Conservation (phyloP, 345 rosid genomes). For the Brassica incana region DNA sequence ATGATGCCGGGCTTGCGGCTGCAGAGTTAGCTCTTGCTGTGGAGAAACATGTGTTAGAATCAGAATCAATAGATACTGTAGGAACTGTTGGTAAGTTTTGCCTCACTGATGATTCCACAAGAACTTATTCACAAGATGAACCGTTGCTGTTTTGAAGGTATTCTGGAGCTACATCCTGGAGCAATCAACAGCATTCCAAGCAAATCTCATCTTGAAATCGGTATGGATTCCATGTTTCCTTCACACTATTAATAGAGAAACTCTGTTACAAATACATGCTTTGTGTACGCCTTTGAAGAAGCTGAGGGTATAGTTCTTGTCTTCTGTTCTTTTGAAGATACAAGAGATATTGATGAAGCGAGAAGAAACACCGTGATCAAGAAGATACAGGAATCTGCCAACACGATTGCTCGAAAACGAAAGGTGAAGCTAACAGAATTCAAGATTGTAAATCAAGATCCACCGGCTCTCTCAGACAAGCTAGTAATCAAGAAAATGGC, state of each 20-base stretch:
- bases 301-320: background rate
- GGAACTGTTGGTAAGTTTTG: conserved; percentile 84
- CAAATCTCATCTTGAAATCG: conserved; percentile 88
- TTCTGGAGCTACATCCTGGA: conserved; percentile 86
- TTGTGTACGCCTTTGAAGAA: background rate
- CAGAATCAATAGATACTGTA: conserved; percentile 90
- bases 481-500: conserved; percentile 64
- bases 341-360: conserved; percentile 82
- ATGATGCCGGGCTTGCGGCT: conserved; percentile 96
- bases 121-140: background rate
- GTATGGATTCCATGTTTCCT: conserved; percentile 34
- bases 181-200: conserved; percentile 99
- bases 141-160: conserved; percentile 45
- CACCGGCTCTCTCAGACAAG: conserved; percentile 78
- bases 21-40: conserved; percentile 91
- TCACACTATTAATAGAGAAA: conserved; percentile 9
- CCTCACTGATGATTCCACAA: background rate
- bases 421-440: conserved; percentile 68
- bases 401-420: conserved; percentile 61
- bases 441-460: conserved; percentile 90
- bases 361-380: conserved; percentile 76
- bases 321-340: conserved; percentile 48
- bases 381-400: conserved; percentile 72
- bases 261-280: background rate
- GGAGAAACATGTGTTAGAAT: conserved; percentile 80